These are phyloP conservation scores for Pochonia chlamydosporia DNA, from an alignment of 2,329 filamentous ascomycete genomes.

Conservation along the genomic window DNA sequence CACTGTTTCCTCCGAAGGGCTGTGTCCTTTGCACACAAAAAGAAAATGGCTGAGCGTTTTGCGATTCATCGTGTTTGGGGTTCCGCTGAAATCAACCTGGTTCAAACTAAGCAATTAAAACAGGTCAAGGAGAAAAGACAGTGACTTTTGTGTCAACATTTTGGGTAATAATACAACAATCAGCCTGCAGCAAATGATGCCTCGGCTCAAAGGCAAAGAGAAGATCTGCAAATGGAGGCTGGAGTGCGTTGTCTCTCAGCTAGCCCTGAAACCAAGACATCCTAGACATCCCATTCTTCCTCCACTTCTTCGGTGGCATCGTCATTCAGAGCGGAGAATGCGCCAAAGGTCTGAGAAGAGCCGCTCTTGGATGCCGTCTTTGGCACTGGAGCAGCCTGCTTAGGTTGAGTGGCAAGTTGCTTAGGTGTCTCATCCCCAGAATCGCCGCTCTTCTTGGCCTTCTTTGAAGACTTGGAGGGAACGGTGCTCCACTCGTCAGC, in stretches of 20 bases:
- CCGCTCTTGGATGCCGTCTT: slow-evolving; percentile 24
- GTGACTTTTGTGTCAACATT: background rate
- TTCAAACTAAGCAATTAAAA: background rate
- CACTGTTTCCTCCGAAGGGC: too few species aligned
- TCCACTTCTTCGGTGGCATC: slow-evolving; percentile 36
- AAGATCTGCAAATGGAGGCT: background rate
- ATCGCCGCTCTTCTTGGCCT: slow-evolving; percentile 32
- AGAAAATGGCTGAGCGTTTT: too few species aligned
- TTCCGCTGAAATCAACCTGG: background rate
- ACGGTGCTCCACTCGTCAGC: slow-evolving; percentile 57
- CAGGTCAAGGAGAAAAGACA: background rate
- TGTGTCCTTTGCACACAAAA: too few species aligned
- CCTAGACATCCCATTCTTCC: slow-evolving; percentile 49
- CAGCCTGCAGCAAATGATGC: background rate
- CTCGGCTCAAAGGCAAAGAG: background rate
- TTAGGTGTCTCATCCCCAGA: slow-evolving; percentile 28
- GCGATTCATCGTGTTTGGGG: background rate
- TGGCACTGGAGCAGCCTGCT: slow-evolving; percentile 21
- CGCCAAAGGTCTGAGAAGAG: slow-evolving; percentile 32
- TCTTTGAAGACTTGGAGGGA: slow-evolving; percentile 39
- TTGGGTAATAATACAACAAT: slow-evolving; percentile 6
- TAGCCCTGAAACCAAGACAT: background rate
- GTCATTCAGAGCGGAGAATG: slow-evolving; percentile 44
- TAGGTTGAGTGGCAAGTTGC: slow-evolving; percentile 23
- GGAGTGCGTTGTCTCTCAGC: background rate